Percentiles rank a stretch among this genome's conserved stretches.
These are phyloP conservation scores for Rhodotorula diobovata DNA, from an alignment of 768 basidiomycete species.

Conservation along the genomic window DNA sequence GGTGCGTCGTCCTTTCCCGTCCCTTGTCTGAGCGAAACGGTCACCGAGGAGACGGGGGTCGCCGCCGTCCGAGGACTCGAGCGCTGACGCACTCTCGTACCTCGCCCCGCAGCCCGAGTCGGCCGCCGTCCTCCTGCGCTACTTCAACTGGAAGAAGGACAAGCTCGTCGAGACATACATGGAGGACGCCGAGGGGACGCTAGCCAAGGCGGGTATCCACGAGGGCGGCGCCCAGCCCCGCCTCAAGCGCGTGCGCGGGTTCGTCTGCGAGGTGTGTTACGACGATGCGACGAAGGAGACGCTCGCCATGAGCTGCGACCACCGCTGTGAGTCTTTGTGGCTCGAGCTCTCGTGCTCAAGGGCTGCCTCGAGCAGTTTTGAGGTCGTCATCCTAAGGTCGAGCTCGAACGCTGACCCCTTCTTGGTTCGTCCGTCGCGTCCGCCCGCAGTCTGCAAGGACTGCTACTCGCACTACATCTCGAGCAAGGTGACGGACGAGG, in stretches of 20 bases:
- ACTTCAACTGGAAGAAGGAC: conserved; percentile 93
- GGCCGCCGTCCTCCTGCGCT: conserved; percentile 72
- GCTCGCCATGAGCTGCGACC: conserved; percentile 71
- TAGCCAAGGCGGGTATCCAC: conserved; percentile 67
- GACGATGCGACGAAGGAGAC: conserved; percentile 58
- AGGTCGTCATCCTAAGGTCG: conserved; percentile 65
- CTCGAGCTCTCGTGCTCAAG: conserved; percentile 62
- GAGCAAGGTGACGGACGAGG: conserved; percentile 45
- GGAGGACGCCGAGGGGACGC: conserved; percentile 74
- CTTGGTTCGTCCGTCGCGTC: not conserved
- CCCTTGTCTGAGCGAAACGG: too few relatives aligned
- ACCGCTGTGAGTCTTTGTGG: conserved; percentile 70
- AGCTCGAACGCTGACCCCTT: conserved; percentile 47
- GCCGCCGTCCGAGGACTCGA: not conserved
- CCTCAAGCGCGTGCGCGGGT: conserved; percentile 53
- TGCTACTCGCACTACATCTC: conserved; percentile 43
- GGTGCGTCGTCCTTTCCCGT: conserved; percentile 54
- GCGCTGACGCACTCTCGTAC: not conserved
- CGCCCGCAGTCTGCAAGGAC: conserved; percentile 50
- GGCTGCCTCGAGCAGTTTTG: conserved; percentile 63
- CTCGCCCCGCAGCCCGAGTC: conserved; percentile 55
- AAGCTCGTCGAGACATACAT: conserved; percentile 85
- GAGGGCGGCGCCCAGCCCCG: conserved; percentile 43
- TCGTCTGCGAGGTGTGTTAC: conserved; percentile 91
- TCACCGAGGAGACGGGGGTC: too few relatives aligned